phyloP scores from a whole-genome alignment of 495 filamentous ascomycete species.

The Saxophila tyrrhenica region DNA sequence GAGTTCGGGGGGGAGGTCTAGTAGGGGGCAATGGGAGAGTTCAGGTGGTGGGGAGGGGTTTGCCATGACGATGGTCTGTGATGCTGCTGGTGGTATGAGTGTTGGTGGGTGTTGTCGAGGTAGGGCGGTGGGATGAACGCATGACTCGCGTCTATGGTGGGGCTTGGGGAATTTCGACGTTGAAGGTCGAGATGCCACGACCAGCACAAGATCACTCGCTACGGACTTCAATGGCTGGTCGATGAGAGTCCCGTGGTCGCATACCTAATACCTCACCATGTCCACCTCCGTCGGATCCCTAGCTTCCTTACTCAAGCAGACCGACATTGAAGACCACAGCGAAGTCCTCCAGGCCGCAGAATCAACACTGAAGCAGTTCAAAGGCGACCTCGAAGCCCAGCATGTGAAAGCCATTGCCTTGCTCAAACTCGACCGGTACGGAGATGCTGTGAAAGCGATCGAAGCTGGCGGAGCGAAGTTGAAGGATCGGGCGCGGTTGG shows the following conservation, averaged over 20 bases:
- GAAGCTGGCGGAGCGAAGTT: conserved; percentile 58
- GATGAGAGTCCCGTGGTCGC: conserved; percentile 9
- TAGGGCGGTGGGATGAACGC: not conserved
- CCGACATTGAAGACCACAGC: conserved; percentile 64
- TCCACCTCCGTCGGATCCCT: conserved; percentile 38
- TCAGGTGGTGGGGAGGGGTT: not conserved
- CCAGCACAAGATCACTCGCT: conserved; percentile 6
- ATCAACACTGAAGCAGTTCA: conserved; percentile 50
- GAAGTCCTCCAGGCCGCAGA: conserved; percentile 62
- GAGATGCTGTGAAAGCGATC: conserved; percentile 71
- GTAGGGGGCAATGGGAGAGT: not conserved
- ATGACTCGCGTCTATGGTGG: not conserved
- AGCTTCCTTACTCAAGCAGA: conserved; percentile 42
- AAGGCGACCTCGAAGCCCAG: conserved; percentile 53
- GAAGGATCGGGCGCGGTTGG: conserved; percentile 55
- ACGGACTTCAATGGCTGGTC: not conserved
- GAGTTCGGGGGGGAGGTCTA: conserved; percentile 5
- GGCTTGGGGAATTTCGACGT: not conserved
- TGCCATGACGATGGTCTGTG: not conserved
- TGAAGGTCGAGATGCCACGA: not conserved
- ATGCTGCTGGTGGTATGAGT: too few species aligned
- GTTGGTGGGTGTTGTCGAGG: not conserved
- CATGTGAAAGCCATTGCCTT: conserved; percentile 75
- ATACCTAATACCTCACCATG: conserved; percentile 9
- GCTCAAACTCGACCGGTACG: conserved; percentile 84